Percentiles rank a stretch among this genome's conserved stretches.
Evolutionary conservation across 2,329 filamentous ascomycete genomes (phyloP).

Genomic region (Fusarium stilboides): DNA sequence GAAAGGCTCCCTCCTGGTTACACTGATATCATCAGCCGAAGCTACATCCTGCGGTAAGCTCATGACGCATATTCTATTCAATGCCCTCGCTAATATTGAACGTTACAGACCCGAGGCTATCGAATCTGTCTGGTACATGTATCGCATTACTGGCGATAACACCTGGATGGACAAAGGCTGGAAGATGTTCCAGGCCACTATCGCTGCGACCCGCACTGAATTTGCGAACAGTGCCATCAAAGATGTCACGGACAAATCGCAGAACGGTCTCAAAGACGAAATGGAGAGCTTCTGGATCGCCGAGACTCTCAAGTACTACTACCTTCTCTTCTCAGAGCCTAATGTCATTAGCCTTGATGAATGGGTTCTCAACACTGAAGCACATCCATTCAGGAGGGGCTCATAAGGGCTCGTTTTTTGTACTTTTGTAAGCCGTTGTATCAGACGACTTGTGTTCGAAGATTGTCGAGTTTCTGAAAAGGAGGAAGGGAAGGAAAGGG

Average conservation of each 20-base stretch:
- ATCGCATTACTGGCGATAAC: conserved; percentile 86
- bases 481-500: conserved; percentile 5
- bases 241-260: conserved; percentile 67
- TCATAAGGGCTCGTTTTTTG: conserved; percentile 29
- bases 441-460: neutral
- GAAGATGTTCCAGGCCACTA: conserved; percentile 84
- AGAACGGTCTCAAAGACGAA: conserved; percentile 65
- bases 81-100: conserved; percentile 20
- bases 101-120: conserved; percentile 81
- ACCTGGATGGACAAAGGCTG: conserved; percentile 86
- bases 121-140: conserved; percentile 90
- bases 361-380: conserved; percentile 77
- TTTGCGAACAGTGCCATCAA: conserved; percentile 79
- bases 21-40: conserved; percentile 58
- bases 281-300: conserved; percentile 95
- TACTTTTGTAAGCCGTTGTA: conserved; percentile 8
- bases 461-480: neutral
- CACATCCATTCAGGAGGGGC: conserved; percentile 70
- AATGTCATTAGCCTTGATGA: conserved; percentile 77
- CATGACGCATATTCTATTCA: conserved; percentile 29
- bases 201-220: conserved; percentile 75
- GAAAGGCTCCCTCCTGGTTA: conserved; percentile 68
- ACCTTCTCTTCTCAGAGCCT: conserved; percentile 81
- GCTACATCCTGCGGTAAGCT: conserved; percentile 75
- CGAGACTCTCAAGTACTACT: conserved; percentile 95